Base-by-base conservation (phyloP, 805 yeast genomes). In the Spathaspora boniae region DNA sequence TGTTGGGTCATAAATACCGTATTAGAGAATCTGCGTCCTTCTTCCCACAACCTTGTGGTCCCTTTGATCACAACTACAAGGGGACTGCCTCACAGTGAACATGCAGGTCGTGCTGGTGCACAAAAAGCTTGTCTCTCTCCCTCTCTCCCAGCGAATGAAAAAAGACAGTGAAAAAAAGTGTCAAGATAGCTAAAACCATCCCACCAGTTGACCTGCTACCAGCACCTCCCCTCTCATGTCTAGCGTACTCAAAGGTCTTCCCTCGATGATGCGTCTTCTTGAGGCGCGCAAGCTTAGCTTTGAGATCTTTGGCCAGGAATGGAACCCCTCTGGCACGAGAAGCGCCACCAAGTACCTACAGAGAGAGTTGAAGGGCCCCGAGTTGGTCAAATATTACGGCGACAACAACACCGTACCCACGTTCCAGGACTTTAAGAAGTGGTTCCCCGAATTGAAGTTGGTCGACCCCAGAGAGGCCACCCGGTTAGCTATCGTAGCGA, bases 281-380 rank as follows among this genome's bases (percentile, higher is more conserved):
- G 72, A 76, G 53, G 70, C 80, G 18, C 72, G 78, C 39, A 71
- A 81, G 52, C 56, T 80, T 18, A 76, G 81, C 40, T 78, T 86
- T 21, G 68, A 72, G 41, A 72, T 86, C 24, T 86, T 86, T 52
- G 80, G 82, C 41, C 78, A 80, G 25, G 72, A 77, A 17, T 85
- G 74, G 62, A 85, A 84, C 53, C 93, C 94, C 18, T 58, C 65
- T 6, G 64, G 68, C 27, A 59, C 59, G 29, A 77, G 94, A 57
- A 83, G 85, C 11, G 95, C 95, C 28, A 63, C 85, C 31, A 82
- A 83, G 56, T 71, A 82, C 26, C 67, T 86, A 43, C 67, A 80
- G 20, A 72, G 75, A 34, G 81, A 85, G 31, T 68, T 86, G 43
- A 76, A 72, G 53, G 96, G 96, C 16, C 84, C 84, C 15, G 64